Evolutionary conservation across 306 rosid genomes (phyloP).

Genomic region (Acacia confusa): DNA sequence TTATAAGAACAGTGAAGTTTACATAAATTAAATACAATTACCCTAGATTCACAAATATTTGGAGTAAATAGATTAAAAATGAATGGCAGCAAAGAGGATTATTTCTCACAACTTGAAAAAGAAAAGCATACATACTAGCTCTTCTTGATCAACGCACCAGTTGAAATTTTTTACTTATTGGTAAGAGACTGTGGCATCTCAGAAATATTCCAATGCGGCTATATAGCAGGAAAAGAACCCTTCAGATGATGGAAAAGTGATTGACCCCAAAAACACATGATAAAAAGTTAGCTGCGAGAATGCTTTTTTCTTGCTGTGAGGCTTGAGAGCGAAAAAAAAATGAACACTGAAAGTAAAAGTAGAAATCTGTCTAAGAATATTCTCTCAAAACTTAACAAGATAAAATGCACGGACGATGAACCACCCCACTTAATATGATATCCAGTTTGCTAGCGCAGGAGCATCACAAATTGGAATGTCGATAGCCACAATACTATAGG

Average conservation of each 20-base stretch:
- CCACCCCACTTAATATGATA: conserved; percentile 1
- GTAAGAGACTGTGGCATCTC: background rate
- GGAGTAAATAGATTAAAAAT: background rate
- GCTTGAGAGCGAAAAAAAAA: background rate
- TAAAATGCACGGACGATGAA: background rate
- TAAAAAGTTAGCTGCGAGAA: conserved; percentile 12
- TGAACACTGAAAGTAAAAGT: background rate
- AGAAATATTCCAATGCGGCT: background rate
- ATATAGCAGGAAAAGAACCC: background rate
- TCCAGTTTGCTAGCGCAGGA: background rate
- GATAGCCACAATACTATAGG: background rate
- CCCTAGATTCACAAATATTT: background rate
- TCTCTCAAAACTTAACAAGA: background rate
- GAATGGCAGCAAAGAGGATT: background rate
- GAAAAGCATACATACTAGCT: conserved; percentile 6
- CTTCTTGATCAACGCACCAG: background rate
- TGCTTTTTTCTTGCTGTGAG: background rate
- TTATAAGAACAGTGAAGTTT: background rate
- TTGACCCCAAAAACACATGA: background rate
- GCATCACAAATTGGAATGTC: background rate
- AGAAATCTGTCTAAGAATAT: background rate
- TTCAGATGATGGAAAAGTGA: background rate
- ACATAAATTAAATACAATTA: background rate
- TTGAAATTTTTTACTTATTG: background rate
- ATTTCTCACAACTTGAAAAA: conserved; percentile 15